Evolutionary conservation across 148 eudicot genomes (phyloP).

Genomic region (Chenopodium berlandieri): DNA sequence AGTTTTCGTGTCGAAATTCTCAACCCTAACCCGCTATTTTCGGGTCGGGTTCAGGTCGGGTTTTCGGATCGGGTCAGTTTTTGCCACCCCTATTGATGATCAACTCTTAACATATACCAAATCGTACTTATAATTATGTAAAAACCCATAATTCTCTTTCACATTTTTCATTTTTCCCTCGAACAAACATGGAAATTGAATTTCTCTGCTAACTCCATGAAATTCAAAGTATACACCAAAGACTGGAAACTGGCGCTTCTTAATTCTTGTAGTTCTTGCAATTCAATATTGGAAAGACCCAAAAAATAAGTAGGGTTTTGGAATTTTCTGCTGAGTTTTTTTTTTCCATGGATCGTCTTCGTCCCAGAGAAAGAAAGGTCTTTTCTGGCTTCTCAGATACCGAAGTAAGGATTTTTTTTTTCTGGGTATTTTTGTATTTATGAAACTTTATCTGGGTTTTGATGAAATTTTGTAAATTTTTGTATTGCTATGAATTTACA

Average conservation of each 20-base stretch:
- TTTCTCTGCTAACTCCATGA: neutral
- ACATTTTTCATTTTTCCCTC: neutral
- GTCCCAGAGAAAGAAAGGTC: slow-evolving; percentile 39
- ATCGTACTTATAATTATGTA: too few species aligned
- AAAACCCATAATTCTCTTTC: too few species aligned
- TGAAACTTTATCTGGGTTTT: slow-evolving; percentile 17
- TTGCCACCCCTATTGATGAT: too few species aligned
- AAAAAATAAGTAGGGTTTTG: slow-evolving; percentile 20
- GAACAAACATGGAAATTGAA: neutral
- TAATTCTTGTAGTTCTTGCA: neutral
- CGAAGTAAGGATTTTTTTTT: slow-evolving; percentile 42
- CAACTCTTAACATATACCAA: too few species aligned
- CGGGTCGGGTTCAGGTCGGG: too few species aligned
- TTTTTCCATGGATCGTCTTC: slow-evolving; percentile 47
- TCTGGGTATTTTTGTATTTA: slow-evolving; percentile 4
- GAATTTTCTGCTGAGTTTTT: neutral
- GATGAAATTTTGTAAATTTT: neutral
- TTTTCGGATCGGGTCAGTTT: too few species aligned
- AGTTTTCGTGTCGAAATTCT: too few species aligned
- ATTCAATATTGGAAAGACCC: neutral
- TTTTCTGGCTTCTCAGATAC: slow-evolving; percentile 53
- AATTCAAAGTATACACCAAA: neutral
- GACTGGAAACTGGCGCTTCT: neutral
- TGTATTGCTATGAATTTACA: neutral
- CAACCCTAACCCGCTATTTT: too few species aligned